These are phyloP conservation scores for Ampelomyces quisqualis DNA, from an alignment of 2,329 filamentous ascomycete species.

Conservation along the genomic window DNA sequence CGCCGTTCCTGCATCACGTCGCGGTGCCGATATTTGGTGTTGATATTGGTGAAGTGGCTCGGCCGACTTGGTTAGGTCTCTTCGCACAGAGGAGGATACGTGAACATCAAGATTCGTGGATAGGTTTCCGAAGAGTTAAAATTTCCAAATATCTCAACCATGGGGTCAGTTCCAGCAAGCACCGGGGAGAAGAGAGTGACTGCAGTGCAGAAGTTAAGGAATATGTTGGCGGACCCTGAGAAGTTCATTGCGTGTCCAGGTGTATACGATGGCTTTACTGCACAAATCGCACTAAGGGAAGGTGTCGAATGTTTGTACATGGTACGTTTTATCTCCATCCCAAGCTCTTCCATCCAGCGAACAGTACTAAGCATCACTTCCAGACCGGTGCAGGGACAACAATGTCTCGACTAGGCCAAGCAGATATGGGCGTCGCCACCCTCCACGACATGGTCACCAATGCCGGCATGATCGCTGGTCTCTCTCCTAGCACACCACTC, in stretches of 20 bases:
- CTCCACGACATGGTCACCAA: constrained; percentile 64
- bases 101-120: too few species aligned
- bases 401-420: constrained; percentile 61
- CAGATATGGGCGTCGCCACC: constrained; percentile 64
- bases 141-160: too few species aligned
- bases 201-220: constrained; percentile 34
- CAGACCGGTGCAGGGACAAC: constrained; percentile 64
- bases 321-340: constrained; percentile 46
- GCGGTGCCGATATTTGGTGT: too few species aligned
- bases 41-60: too few species aligned
- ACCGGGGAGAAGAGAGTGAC: constrained; percentile 18
- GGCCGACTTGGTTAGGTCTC: too few species aligned
- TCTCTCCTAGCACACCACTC: constrained; percentile 57
- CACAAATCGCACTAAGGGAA: constrained; percentile 61
- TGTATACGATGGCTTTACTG: constrained; percentile 68
- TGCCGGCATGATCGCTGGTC: constrained; percentile 64
- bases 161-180: constrained; percentile 8
- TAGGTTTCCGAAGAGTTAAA: too few species aligned
- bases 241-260: constrained; percentile 60
- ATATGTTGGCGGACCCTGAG: constrained; percentile 32
- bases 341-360: not conserved
- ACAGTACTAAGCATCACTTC: not conserved
- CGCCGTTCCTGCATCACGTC: too few species aligned
- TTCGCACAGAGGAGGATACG: too few species aligned
- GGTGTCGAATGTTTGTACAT: constrained; percentile 68